Percentiles rank a stretch among this genome's conserved stretches.
Evolutionary conservation across 192 early-diverging fungal species (phyloP).

Genomic region (Coemansia sp.): DNA sequence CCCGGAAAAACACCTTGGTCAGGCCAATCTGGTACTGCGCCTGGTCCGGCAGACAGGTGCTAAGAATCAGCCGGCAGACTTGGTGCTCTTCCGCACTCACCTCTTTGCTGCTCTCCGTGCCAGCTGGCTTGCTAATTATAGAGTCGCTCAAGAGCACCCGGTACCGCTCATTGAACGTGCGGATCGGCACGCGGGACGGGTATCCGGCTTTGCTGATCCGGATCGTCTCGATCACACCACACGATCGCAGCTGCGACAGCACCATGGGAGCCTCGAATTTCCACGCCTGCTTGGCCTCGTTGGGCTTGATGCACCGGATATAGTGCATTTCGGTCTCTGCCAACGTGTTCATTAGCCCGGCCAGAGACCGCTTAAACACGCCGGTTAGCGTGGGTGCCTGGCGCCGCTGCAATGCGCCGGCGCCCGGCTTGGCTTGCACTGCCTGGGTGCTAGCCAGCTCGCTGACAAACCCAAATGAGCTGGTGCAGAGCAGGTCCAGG

Average conservation of each 20-base stretch:
- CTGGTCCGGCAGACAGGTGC: constrained; percentile 59
- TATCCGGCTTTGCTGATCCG: constrained; percentile 97
- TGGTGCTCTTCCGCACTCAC: constrained; percentile 60
- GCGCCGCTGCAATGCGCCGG: constrained; percentile 13
- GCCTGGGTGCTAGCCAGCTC: constrained; percentile 15
- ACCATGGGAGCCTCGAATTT: constrained; percentile 93
- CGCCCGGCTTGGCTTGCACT: constrained; percentile 15
- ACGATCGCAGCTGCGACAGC: constrained; percentile 88
- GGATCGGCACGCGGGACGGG: constrained; percentile 83
- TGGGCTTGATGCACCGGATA: constrained; percentile 98
- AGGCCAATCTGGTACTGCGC: constrained; percentile 93
- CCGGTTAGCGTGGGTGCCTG: constrained; percentile 50
- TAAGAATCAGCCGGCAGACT: constrained; percentile 62
- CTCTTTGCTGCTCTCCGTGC: constrained; percentile 23
- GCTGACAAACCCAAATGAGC: constrained; percentile 39
- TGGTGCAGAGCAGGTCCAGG: constrained; percentile 44
- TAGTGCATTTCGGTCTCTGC: constrained; percentile 90
- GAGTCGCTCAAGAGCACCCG: constrained; percentile 21
- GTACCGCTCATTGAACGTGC: constrained; percentile 87
- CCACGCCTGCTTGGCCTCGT: constrained; percentile 89
- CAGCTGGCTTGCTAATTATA: neutral
- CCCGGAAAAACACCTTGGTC: constrained; percentile 98
- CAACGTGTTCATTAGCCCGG: constrained; percentile 91
- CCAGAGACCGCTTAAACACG: constrained; percentile 66
- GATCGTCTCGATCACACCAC: constrained; percentile 98